Conservation (phyloP, 2,329 filamentous ascomycete genomes). For the Colletotrichum spaethianum region DNA sequence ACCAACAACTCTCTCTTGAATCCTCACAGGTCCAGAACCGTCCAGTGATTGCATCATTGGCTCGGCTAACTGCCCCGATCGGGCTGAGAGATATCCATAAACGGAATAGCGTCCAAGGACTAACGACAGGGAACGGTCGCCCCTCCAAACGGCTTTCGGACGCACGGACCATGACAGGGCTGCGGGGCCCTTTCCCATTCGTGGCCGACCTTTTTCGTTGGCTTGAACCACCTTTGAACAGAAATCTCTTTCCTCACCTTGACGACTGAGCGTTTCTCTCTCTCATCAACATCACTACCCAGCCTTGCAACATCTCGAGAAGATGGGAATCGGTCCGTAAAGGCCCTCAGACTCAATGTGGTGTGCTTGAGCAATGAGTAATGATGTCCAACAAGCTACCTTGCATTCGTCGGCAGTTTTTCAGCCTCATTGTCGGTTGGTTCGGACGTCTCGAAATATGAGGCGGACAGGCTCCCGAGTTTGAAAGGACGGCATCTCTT, state of each 20-base stretch:
- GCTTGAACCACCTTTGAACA: not conserved
- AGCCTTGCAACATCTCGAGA: not conserved
- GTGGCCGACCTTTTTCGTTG: conserved; percentile 29
- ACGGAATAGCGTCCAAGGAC: not conserved
- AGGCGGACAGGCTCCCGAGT: not conserved
- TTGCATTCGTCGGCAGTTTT: not conserved
- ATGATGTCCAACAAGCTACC: not conserved
- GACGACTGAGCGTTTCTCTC: rapidly evolving
- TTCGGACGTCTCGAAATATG: not conserved
- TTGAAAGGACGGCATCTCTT: not conserved
- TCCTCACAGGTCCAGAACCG: not conserved
- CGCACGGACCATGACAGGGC: not conserved
- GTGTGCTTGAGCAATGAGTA: not conserved
- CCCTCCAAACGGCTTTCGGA: not conserved
- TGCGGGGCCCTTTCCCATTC: conserved; percentile 24
- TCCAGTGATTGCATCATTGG: conserved; percentile 26
- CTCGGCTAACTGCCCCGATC: conserved; percentile 23
- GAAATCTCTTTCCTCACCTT: not conserved
- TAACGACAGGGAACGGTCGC: not conserved
- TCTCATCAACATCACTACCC: not conserved
- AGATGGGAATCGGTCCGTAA: not conserved
- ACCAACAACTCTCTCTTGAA: not conserved
- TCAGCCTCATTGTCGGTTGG: not conserved
- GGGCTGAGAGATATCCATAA: not conserved
- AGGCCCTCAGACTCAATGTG: not conserved